Evolutionary conservation across 495 filamentous ascomycete genomes (phyloP).

Genomic region (Bryoglossum gracile): DNA sequence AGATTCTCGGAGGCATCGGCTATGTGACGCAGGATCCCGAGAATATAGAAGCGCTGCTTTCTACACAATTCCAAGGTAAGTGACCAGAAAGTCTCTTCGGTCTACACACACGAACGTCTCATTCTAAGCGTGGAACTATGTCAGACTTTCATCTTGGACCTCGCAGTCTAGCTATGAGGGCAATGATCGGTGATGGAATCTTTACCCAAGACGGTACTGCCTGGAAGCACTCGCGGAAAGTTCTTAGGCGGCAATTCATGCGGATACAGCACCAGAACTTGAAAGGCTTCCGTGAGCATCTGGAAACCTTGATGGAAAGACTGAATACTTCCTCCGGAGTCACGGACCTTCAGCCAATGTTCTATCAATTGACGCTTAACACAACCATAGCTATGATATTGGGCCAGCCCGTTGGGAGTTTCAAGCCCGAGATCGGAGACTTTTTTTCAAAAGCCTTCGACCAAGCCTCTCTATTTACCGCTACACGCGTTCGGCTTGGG

Average conservation of each 20-base stretch:
- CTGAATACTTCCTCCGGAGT: slow-evolving; percentile 36
- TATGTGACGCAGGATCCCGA: slow-evolving; percentile 57
- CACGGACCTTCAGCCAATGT: slow-evolving; percentile 55
- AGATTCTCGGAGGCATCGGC: slow-evolving; percentile 21
- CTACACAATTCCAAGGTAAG: slow-evolving; percentile 53
- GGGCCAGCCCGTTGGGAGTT: slow-evolving; percentile 40
- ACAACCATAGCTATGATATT: slow-evolving; percentile 65
- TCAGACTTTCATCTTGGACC: slow-evolving; percentile 38
- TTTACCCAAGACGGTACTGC: slow-evolving; percentile 45
- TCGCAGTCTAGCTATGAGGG: slow-evolving; percentile 35
- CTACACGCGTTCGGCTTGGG: slow-evolving; percentile 2
- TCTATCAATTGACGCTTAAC: slow-evolving; percentile 58
- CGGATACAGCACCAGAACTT: slow-evolving; percentile 42
- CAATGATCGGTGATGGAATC: slow-evolving; percentile 47
- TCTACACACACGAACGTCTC: background rate
- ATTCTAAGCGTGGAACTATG: slow-evolving; percentile 2
- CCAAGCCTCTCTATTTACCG: slow-evolving; percentile 2
- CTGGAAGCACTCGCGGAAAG: slow-evolving; percentile 47
- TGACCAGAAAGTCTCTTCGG: slow-evolving; percentile 24
- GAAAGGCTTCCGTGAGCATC: slow-evolving; percentile 46
- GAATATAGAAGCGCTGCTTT: slow-evolving; percentile 65
- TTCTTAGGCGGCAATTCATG: slow-evolving; percentile 41
- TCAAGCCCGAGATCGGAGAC: slow-evolving; percentile 11
- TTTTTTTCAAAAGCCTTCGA: slow-evolving; percentile 10
- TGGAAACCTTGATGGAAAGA: slow-evolving; percentile 40